A percentile compares a stretch with the other conserved stretches of the same genome.
Evolutionary conservation across 2,329 filamentous ascomycete species (phyloP).

Genomic region (Orbilia oligospora): DNA sequence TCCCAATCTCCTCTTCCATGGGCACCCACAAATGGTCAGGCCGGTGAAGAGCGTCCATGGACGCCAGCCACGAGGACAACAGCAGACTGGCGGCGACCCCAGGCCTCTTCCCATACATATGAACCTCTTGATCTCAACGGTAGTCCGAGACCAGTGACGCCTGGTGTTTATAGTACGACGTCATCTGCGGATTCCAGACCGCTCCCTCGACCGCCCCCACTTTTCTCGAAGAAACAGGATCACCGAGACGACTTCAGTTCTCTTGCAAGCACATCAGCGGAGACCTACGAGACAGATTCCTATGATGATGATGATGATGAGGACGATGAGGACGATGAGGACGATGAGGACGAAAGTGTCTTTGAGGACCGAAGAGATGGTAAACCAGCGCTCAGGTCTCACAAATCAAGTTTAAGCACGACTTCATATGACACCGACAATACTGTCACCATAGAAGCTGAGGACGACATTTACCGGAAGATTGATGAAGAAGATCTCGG

Average conservation of each 20-base stretch:
- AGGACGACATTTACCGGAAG: conserved; percentile 40
- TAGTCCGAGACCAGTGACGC: conserved; percentile 88
- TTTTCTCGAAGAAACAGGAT: conserved; percentile 71
- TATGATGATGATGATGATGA: conserved; percentile 70
- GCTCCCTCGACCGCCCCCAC: conserved; percentile 86
- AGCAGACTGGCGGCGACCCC: conserved; percentile 78
- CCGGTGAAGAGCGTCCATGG: conserved; percentile 69
- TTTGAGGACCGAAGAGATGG: conserved; percentile 61
- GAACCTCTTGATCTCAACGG: conserved; percentile 92
- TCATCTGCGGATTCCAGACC: conserved; percentile 83
- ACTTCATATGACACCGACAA: conserved; percentile 55
- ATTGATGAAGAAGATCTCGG: conserved; percentile 69
- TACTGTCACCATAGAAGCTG: conserved; percentile 55
- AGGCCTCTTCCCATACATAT: conserved; percentile 79
- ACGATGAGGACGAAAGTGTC: conserved; percentile 62
- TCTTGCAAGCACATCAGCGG: conserved; percentile 75
- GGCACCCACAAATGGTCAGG: conserved; percentile 70
- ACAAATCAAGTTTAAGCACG: conserved; percentile 55
- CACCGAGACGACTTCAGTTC: conserved; percentile 74
- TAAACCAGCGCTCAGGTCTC: conserved; percentile 34
- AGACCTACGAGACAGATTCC: conserved; percentile 73
- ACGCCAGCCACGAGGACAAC: conserved; percentile 71
- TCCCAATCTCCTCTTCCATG: conserved; percentile 73
- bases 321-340: conserved; percentile 37
- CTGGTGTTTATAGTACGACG: conserved; percentile 77